phyloP scores from a whole-genome alignment of 2,329 filamentous ascomycete genomes.

The Alternaria solani region DNA sequence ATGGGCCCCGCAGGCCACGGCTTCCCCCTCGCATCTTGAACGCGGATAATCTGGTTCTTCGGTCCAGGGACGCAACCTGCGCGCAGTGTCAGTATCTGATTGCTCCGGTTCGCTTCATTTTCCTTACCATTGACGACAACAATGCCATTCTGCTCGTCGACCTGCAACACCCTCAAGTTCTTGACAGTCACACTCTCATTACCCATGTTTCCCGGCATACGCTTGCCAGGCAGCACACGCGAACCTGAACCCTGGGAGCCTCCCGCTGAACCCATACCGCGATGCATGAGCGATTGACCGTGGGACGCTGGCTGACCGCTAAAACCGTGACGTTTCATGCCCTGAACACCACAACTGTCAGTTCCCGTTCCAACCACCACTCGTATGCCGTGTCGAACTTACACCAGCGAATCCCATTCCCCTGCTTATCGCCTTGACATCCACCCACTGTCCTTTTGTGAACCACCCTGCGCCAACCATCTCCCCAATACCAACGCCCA shows the following conservation, averaged over 20 bases:
- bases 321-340: slow-evolving; percentile 97
- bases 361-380: background rate
- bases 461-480: slow-evolving; percentile 90
- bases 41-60: slow-evolving; percentile 81
- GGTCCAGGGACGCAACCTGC: slow-evolving; percentile 80
- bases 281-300: slow-evolving; percentile 94
- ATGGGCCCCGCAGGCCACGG: slow-evolving; percentile 67
- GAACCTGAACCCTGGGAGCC: slow-evolving; percentile 91
- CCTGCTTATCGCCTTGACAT: slow-evolving; percentile 78
- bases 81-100: slow-evolving; percentile 3
- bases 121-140: slow-evolving; percentile 81
- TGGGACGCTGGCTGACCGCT: slow-evolving; percentile 88
- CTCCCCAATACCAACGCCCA: slow-evolving; percentile 77
- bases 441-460: slow-evolving; percentile 86
- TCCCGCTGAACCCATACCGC: slow-evolving; percentile 88
- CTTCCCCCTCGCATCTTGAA: slow-evolving; percentile 94
- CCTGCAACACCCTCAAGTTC: slow-evolving; percentile 87
- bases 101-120: background rate
- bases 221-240: slow-evolving; percentile 92
- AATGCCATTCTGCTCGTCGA: slow-evolving; percentile 85
- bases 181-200: slow-evolving; percentile 87
- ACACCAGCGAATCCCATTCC: slow-evolving; percentile 92
- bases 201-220: slow-evolving; percentile 97
- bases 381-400: slow-evolving; percentile 34
- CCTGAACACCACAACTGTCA: slow-evolving; percentile 51